Evolutionary conservation across 2,329 filamentous ascomycete genomes (phyloP), one percentile per base, ranked within the genome.

Genomic region (Fusarium sp.): DNA sequence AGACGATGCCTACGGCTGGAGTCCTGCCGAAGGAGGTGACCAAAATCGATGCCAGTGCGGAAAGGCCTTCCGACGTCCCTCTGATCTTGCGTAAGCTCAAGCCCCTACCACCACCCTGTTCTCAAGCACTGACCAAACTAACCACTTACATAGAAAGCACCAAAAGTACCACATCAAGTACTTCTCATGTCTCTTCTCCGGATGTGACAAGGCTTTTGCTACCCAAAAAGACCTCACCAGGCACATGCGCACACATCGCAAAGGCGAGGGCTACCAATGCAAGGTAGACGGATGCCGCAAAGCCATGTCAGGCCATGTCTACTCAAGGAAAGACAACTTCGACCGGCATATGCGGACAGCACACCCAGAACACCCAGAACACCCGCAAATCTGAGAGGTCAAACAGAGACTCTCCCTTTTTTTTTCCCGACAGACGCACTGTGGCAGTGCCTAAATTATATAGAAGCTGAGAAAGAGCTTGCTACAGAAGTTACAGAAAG

Each of bases 141-240:
- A 70, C 26, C 17, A 36, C 19, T 19, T 8, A 11, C 38, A 9
- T 28, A 73, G 71, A 14, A 73, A 73, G 49, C 71, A 74, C 45
- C 70, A 73, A 62, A 73, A 73, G 53, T 73, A 73, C 45, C 71
- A 73, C 57, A 69, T 74, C 56, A 73, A 73, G 55, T 70, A 71
- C 64, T 73, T 71, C 40, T 67, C 70, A 21, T 73, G 71, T 59
- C 70, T 73, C 17, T 70, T 64, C 38, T 61, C 64, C 2, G 70
- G 67, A 14, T 73, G 71, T 26, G 67, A 71, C 28, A 71, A 71
- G 42, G 70, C 70, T 10, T 73, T 73, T 34, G 70, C 71, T 42
- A 73, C 71, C 10, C 71, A 73, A 47, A 73, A 73, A 28, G 71
- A 73, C 43, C 47, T 73, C 23, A 70, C 68, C 30, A 60, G 71